Evolutionary conservation across 164 flowering plant species (phyloP).

Genomic region (Euptelea pleiosperma): DNA sequence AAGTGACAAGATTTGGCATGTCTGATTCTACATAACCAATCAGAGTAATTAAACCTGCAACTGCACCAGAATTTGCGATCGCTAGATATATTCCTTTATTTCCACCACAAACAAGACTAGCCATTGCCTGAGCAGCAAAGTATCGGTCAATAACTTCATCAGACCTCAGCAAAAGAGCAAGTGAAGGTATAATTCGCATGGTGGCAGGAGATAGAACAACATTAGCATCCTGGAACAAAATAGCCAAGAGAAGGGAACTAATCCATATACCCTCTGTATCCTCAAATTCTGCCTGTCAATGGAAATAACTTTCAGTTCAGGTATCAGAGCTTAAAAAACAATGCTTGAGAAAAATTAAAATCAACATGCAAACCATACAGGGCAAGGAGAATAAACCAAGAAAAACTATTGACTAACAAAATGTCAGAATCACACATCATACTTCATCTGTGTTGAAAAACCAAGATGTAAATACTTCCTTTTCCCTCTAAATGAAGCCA

Average conservation of each 20-base stretch:
- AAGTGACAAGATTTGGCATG: slow-evolving; percentile 59
- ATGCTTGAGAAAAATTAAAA: background rate
- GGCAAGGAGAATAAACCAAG: background rate
- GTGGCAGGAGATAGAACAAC: slow-evolving; percentile 54
- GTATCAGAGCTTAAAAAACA: background rate
- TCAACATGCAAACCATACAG: background rate
- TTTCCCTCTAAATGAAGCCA: too few relatives aligned
- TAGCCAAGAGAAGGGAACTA: slow-evolving; percentile 61
- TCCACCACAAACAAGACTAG: slow-evolving; percentile 67
- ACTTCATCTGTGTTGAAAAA: too few relatives aligned
- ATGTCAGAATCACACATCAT: background rate
- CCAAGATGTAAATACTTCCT: too few relatives aligned
- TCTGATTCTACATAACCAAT: slow-evolving; percentile 68
- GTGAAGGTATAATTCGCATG: slow-evolving; percentile 65
- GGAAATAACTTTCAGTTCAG: background rate
- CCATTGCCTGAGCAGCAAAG: slow-evolving; percentile 83
- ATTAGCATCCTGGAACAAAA: slow-evolving; percentile 65
- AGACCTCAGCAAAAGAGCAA: slow-evolving; percentile 58
- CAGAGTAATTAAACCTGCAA: slow-evolving; percentile 55
- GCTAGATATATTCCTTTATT: slow-evolving; percentile 54
- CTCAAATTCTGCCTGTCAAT: slow-evolving; percentile 64
- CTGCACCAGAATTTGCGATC: slow-evolving; percentile 79
- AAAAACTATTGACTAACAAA: background rate
- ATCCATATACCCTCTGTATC: slow-evolving; percentile 82
- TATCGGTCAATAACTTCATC: slow-evolving; percentile 69